These are phyloP conservation scores for Phialophora chinensis DNA, from an alignment of 2,329 filamentous ascomycete genomes.

Conservation along the genomic window DNA sequence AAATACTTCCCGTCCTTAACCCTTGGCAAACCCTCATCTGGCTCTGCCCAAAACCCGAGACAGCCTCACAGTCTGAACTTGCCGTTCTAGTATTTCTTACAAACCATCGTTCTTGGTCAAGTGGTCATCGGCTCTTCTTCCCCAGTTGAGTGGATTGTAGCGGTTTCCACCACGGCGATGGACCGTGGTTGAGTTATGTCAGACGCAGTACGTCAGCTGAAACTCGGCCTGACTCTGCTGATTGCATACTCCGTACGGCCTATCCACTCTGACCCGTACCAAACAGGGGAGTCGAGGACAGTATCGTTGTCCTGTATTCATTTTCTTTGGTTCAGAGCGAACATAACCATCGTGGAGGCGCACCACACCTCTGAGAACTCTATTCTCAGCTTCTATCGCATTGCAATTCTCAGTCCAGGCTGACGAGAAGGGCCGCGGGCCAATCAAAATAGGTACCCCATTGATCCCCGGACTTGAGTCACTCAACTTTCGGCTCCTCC, in stretches of 20 bases:
- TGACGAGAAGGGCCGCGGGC: background rate
- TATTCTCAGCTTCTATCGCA: background rate
- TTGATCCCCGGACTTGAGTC: no score
- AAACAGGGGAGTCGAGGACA: background rate
- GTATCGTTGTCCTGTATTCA: background rate
- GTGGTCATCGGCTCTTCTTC: background rate
- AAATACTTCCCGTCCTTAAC: background rate
- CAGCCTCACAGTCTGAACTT: background rate
- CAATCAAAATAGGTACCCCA: no score
- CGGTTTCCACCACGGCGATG: background rate
- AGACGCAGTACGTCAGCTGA: background rate
- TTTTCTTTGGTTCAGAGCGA: background rate
- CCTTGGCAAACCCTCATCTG: background rate
- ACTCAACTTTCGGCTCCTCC: background rate
- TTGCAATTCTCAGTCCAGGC: background rate
- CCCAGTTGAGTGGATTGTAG: background rate
- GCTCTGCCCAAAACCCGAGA: background rate
- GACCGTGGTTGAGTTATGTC: background rate
- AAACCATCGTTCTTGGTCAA: background rate
- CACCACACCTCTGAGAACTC: background rate
- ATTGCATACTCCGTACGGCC: no score
- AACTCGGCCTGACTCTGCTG: background rate
- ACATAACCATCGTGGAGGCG: background rate
- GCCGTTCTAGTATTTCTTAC: background rate
- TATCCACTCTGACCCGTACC: background rate